Evolutionary conservation across 305 asterid genomes (phyloP), one percentile per base, ranked within the genome.

Genomic region (Fraxinus dipetala): DNA sequence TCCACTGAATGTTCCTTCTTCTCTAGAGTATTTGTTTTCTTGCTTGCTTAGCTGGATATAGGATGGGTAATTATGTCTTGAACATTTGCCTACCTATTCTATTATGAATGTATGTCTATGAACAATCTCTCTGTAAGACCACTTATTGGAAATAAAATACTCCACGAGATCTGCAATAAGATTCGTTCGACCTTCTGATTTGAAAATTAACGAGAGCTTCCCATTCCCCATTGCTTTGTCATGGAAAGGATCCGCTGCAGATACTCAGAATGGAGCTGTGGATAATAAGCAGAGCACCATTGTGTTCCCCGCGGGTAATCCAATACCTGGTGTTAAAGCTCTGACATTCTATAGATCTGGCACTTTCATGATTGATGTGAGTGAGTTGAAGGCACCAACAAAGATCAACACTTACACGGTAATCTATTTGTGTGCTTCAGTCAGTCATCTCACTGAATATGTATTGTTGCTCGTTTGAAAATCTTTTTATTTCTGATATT

Each of bases 331-430:
- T 79, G 85, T 86, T 78, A 89, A 89, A 80, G 90, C 89, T 76
- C 79, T 89, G 72, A 89, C 92, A 16, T 87, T 89, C 81, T 87
- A 84, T 70, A 83, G 86, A 73, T 78, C 92, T 76, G 87, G 88
- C 22, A 85, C 89, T 6, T 89, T 87, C 69, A 63, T 86, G 4
- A 73, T 87, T 36, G 89, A 87, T 78, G 81, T 81, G 51, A 86
- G 86, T 48, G 90, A 86, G 30, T 65, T 87, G 77, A 89, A 87
- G 81, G 89, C 84, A 35, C 90, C 87, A 0, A 80, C 89, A 83
- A 89, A 89, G 73, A 89, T 89, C 84, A 89, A 90, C 84, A 82
- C 89, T 22, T 87, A 87, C 80, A 87, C 88, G 88, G 92, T 89
- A 89, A 56, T 80, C 79, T 22, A 67, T 10, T 79, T 51, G 78